Evolutionary conservation across 768 basidiomycete species (phyloP), one percentile per base, ranked within the genome.

Genomic region (Dacryopinax spathularia): DNA sequence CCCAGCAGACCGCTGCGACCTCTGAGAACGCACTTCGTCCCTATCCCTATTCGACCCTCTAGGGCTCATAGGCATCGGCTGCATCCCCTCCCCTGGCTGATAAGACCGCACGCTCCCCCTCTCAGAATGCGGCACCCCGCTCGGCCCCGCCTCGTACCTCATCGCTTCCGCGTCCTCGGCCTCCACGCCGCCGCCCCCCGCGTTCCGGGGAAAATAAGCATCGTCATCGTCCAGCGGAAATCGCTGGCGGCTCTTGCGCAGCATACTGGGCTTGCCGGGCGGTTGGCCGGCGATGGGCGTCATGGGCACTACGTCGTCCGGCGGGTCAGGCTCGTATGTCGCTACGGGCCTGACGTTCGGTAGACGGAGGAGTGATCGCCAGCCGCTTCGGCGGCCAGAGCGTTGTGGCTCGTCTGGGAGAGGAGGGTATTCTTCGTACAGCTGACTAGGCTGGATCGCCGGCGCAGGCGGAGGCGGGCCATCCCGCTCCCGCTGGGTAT

Each of bases 261-360:
- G 48, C 3, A 31, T 15, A 13, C 15, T 5, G 48, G 48, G 48
- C 25, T 56, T 56, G 3, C 48, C 48, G 7, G 22, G 48, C 10
- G 48, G 48, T 18, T 56, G 48, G 5, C 48, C 48, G 20, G 48
- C 48, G 48, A 56, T 29, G 18, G 48, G 48, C 29, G 48, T 56
- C 48, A 56, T 56, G 48, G 48, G 48, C 6, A 56, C 48, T 15
- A 56, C 48, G 29, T 56, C 48, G 48, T 56, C 48, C 29, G 48
- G 48, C 25, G 48, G 48, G 15, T 56, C 48, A 5, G 48, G 39
- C 18, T 15, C 18, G 7, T 18, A 4, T 6, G 39, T 22, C 7
- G 5, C 7, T 5, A 41, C 39, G 5, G 18, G 39, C 18, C 25
- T 27, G 25, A 31, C 48, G 48, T 20, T 31, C 25, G 48, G 48